These are phyloP conservation scores for Trichosporon sp. DNA, from an alignment of 1,284 basidiomycete species.

Conservation along the genomic window DNA sequence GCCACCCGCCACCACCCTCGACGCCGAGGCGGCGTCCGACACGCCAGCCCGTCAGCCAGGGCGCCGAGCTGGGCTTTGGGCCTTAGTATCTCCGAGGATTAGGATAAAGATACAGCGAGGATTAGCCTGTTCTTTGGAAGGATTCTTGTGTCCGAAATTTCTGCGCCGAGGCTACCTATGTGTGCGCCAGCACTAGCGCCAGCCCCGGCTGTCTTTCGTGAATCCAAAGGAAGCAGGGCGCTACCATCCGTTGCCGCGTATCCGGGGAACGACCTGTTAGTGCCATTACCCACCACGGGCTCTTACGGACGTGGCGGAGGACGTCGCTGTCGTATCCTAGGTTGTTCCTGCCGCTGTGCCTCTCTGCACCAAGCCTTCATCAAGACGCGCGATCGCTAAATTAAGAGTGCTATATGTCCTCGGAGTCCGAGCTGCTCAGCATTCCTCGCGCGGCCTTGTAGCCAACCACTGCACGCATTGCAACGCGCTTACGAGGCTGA, in stretches of 20 bases:
- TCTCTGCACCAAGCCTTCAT: neutral
- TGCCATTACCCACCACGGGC: neutral
- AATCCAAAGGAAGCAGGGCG: neutral
- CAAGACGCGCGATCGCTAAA: neutral
- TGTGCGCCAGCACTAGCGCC: too few species aligned
- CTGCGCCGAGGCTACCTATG: neutral
- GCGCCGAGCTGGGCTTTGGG: neutral
- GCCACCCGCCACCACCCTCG: neutral
- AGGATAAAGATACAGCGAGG: too few species aligned
- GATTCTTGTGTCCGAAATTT: neutral
- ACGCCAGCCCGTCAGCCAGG: neutral
- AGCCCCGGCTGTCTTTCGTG: neutral
- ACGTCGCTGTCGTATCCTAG: neutral
- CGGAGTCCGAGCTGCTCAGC: neutral
- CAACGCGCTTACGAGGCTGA: neutral
- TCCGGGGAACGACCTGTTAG: neutral
- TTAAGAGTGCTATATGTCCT: neutral
- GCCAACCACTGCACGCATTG: neutral
- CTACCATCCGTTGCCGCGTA: too few species aligned
- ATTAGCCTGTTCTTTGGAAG: too few species aligned
- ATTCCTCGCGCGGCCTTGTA: neutral
- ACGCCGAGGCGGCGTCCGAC: neutral
- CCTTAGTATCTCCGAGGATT: too few species aligned
- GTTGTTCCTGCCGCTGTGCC: neutral
- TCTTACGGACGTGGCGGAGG: neutral